Evolutionary conservation across 352 stramenopile genomes (phyloP), one percentile per base, ranked within the genome.

Genomic region (Pythium guiyangense): DNA sequence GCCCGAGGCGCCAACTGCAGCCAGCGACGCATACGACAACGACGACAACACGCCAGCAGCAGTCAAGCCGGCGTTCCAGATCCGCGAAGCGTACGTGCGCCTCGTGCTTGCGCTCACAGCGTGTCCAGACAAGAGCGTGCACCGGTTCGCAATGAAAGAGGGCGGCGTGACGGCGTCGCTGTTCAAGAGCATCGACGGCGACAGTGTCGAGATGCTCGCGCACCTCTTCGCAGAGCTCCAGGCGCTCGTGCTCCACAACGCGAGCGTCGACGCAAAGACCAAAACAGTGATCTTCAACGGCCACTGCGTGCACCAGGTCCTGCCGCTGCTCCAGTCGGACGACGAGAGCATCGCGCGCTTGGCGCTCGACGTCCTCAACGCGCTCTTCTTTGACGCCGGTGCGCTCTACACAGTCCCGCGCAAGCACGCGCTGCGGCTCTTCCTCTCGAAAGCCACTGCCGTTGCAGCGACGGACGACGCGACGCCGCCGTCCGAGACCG

Each of bases 91-190:
- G 8, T 95, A 90, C 35, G 74, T 90, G 35, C 57, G 67, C 0
- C 55, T 95, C 17, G 82, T 89, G 34, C 66, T 90, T 26, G 64
- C 76, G 29, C 68, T 95, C 4, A 77, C 70, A 0, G 62, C 70
- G 27, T 90, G 82, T 54, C 56, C 68, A 0, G 85, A 95, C 67
- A 79, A 78, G 52, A 92, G 85, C 54, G 84, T 93, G 40, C 74
- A 84, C 46, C 79, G 85, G 6, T 95, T 95, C 49, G 79, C 79
- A 0, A 64, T 88, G 40, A 91, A 92, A 52, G 84, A 92, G 12
- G 77, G 75, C 40, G 84, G 86, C 1, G 31, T 92, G 0, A 70
- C 77, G 3, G 54, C 69, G 6, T 85, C 79, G 34, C 63, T 95
- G 39, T 90, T 90, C 59, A 90, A 92, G 62, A 85, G 76, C 58